phyloP scores from a whole-genome alignment of 1,284 basidiomycete species.

The Stygiomarasmius scandens region DNA sequence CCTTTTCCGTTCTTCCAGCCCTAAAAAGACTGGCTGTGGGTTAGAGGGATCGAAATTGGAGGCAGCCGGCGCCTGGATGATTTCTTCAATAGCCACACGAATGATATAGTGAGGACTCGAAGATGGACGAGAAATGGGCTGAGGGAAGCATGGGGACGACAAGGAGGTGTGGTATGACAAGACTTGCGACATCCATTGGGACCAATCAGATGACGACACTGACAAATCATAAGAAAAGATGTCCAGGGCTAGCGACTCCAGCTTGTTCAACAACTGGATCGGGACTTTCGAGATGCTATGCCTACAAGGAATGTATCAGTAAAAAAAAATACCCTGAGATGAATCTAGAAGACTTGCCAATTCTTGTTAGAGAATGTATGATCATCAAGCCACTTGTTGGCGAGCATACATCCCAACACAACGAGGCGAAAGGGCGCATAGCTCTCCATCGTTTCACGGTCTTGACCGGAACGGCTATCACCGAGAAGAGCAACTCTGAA shows the following conservation, averaged over 20 bases:
- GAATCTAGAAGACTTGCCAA: conserved; percentile 59
- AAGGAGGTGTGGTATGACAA: conserved; percentile 65
- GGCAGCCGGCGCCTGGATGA: conserved; percentile 51
- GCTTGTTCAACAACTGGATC: conserved; percentile 64
- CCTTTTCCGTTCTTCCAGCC: conserved; percentile 61
- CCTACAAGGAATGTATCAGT: conserved; percentile 51
- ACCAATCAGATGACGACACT: conserved; percentile 64
- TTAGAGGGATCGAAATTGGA: conserved; percentile 30
- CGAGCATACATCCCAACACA: conserved; percentile 84
- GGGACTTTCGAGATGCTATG: conserved; percentile 77
- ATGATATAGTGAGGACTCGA: conserved; percentile 68
- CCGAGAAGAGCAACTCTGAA: conserved; percentile 68
- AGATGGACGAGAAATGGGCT: conserved; percentile 79
- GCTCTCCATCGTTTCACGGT: conserved; percentile 55
- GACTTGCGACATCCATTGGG: conserved; percentile 67
- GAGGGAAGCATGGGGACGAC: conserved; percentile 58
- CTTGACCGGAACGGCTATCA: conserved; percentile 36
- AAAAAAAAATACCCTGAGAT: too few relatives aligned
- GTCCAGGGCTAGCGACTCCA: conserved; percentile 71
- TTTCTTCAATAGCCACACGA: conserved; percentile 69
- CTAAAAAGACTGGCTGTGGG: conserved; percentile 69
- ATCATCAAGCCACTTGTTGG: conserved; percentile 92
- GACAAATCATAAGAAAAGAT: conserved; percentile 71
- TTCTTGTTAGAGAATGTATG: conserved; percentile 93
- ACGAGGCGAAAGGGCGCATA: conserved; percentile 72